Evolutionary conservation across 768 basidiomycete species (phyloP), one percentile per base, ranked within the genome.

Genomic region (Fistulinella prunicolor): DNA sequence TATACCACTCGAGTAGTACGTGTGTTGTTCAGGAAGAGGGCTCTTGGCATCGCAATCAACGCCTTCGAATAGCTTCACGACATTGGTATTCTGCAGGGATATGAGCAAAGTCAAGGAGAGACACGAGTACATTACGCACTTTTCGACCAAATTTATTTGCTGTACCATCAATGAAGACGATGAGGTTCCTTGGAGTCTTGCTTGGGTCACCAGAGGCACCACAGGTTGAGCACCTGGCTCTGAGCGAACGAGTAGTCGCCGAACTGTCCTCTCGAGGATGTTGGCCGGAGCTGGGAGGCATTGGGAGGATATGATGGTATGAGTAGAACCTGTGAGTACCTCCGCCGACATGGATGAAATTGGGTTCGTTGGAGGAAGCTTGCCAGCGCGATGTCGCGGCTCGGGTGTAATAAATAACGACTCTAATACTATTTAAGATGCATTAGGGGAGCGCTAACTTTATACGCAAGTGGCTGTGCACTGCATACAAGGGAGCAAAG

Each of bases 1-100:
- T 32, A 70, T 67, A 2, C 69, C 70, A 38, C 68, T 71, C 28
- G 65, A 62, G 37, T 71, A 71, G 46, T 64, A 71, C 2, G 67
- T 67, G 20, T 58, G 52, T 41, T 71, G 67, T 8, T 48, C 48
- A 5, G 51, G 44, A 17, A 38, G n/a, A 22, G 50, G 46, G 17
- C 28, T 51, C 8, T 56, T 49, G 39, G 57, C 46, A 16, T 55
- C 49, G 10, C 45, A 17, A n/a, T 58, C 58, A 4, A 70, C 42
- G 3, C 50, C 60, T 20, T 47, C 54, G 40, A 67, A 68, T 2
- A 71, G 52, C 37, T 70, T 66, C 28, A 71, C 54, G 34, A 71
- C 63, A 44, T 70, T 66, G 21, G 66, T 67, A 42, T 69, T 70
- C 70, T 72, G 30, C 41, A n/a, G 21, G 24, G 13, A n/a, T 20